These are phyloP conservation scores for Knufia petricola DNA, from an alignment of 2,329 filamentous ascomycete species.

Conservation along the genomic window DNA sequence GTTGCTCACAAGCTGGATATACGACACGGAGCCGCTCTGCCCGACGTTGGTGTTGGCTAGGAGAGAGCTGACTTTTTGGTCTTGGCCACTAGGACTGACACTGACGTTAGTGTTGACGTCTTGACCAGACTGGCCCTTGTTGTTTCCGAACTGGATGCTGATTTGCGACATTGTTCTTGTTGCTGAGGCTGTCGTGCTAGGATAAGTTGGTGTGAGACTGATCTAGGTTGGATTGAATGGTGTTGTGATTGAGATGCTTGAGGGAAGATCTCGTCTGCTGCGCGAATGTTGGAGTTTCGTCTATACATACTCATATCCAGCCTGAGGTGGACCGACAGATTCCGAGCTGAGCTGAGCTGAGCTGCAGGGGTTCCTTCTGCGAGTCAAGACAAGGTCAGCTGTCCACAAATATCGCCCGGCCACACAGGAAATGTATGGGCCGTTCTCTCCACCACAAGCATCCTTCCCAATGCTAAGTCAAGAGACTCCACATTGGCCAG, in stretches of 20 bases:
- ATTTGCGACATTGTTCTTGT: constrained; percentile 1
- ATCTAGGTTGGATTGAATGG: background rate
- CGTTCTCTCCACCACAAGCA: background rate
- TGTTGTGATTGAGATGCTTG: background rate
- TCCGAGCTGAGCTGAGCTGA: background rate
- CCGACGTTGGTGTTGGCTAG: background rate
- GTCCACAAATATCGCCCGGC: background rate
- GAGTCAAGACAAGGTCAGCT: background rate
- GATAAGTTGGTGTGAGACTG: background rate
- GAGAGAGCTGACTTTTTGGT: background rate
- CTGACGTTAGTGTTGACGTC: background rate
- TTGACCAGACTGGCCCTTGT: constrained; percentile 1
- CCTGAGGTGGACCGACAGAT: background rate
- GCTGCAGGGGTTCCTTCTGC: background rate
- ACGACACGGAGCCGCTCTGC: background rate
- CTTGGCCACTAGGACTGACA: background rate
- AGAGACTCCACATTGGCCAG: background rate
- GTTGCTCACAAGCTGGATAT: background rate
- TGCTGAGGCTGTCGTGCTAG: background rate
- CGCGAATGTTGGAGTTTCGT: too few species aligned
- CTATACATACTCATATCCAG: too few species aligned
- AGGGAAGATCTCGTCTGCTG: background rate
- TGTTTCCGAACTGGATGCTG: constrained; percentile 4
- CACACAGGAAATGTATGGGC: background rate
- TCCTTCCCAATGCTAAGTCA: background rate